Conservation (phyloP, 2,329 filamentous ascomycete genomes). For the Diaporthe vexans region DNA sequence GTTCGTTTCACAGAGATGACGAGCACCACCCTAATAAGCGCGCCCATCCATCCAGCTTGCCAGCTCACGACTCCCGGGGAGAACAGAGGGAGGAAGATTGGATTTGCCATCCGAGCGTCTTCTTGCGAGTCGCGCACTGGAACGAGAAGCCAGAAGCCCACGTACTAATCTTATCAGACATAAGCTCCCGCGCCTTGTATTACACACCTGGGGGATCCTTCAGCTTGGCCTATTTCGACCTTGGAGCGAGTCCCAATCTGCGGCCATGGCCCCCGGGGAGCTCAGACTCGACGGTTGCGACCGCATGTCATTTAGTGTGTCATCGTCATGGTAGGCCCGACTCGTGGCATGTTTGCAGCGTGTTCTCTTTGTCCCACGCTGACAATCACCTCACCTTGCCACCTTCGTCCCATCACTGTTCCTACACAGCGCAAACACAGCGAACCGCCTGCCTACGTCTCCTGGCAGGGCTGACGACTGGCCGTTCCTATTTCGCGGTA, state of each 20-base stretch:
- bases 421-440: not conserved
- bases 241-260: constrained; percentile 2
- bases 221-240: constrained; percentile 18
- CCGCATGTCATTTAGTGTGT: constrained; percentile 10
- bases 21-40: not conserved
- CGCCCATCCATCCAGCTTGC: not conserved
- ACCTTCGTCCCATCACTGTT: constrained; percentile 1
- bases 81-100: not conserved
- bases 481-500: constrained; percentile 7
- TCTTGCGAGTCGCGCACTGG: constrained; percentile 15
- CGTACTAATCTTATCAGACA: constrained; percentile 17
- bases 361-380: constrained; percentile 21
- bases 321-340: constrained; percentile 24
- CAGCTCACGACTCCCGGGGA: not conserved
- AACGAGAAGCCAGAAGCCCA: not conserved
- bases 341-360: constrained; percentile 27
- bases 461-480: constrained; percentile 24
- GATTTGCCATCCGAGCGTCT: constrained; percentile 20
- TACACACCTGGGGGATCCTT: not conserved
- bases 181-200: constrained; percentile 14
- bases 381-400: constrained; percentile 19
- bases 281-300: constrained; percentile 24
- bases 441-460: constrained; percentile 12
- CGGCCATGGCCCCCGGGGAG: constrained; percentile 16
- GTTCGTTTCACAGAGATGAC: constrained; percentile 32